Evolutionary conservation across 23 red algal species (phyloP).

Genomic region (Agarophyton chilense): DNA sequence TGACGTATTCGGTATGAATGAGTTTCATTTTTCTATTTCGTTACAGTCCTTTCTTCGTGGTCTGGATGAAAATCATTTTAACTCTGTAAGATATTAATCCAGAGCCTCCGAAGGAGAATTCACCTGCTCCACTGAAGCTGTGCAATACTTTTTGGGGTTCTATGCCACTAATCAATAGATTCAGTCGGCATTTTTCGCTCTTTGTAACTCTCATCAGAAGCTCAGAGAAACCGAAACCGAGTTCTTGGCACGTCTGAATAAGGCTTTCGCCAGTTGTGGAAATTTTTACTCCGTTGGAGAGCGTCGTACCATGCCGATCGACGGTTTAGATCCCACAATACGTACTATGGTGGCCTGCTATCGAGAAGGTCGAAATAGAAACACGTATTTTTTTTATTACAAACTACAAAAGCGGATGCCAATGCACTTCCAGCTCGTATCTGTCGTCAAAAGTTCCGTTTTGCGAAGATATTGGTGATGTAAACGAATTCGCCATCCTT

Average conservation of each 20-base stretch:
- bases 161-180: slow-evolving; percentile 12
- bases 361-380: background rate
- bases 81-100: background rate
- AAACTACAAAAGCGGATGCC: background rate
- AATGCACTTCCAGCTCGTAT: background rate
- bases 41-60: background rate
- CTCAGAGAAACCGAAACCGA: background rate
- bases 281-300: slow-evolving; percentile 24
- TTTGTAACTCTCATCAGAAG: background rate
- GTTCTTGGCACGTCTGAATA: background rate
- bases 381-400: background rate
- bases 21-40: background rate
- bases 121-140: background rate
- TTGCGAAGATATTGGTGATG: too few relatives aligned
- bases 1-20: background rate
- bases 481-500: too few relatives aligned
- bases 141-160: slow-evolving; percentile 17
- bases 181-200: background rate
- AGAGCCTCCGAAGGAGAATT: background rate
- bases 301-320: slow-evolving; percentile 13
- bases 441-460: too few relatives aligned
- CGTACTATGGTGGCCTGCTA: background rate
- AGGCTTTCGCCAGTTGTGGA: slow-evolving; percentile 23
- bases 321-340: slow-evolving; percentile 6
- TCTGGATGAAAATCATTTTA: background rate